These are phyloP conservation scores for Tetragonia tetragonoides DNA, from an alignment of 148 eudicot genomes.

Conservation along the genomic window DNA sequence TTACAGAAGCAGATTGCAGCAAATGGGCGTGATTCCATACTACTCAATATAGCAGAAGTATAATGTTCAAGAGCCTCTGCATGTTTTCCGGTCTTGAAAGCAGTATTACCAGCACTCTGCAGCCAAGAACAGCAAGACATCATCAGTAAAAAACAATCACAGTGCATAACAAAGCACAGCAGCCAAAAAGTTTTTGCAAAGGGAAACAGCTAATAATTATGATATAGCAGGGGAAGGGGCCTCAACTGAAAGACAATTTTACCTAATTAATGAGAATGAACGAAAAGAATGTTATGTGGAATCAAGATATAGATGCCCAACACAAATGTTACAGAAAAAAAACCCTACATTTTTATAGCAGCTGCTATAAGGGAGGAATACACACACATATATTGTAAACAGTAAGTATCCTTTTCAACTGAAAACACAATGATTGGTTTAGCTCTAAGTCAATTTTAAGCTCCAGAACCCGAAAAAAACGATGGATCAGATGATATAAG, in stretches of 20 bases:
- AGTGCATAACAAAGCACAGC: background rate
- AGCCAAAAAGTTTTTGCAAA: background rate
- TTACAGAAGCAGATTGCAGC: slow-evolving; percentile 92
- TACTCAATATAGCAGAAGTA: slow-evolving; percentile 66
- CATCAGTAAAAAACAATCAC: background rate
- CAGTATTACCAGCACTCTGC: slow-evolving; percentile 84
- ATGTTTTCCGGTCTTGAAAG: slow-evolving; percentile 71
- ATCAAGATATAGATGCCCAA: background rate
- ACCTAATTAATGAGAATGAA: background rate
- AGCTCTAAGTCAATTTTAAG: no score
- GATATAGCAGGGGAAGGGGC: background rate
- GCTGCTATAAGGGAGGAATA: no score
- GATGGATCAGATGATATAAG: no score
- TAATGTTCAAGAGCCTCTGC: slow-evolving; percentile 85
- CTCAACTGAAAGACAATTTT: background rate
- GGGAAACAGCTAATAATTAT: background rate
- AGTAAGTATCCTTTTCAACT: no score
- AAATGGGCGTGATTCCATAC: slow-evolving; percentile 72
- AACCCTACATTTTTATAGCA: background rate
- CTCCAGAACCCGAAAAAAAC: no score
- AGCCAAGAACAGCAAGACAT: slow-evolving; percentile 20
- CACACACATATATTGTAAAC: background rate
- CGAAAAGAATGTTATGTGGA: background rate
- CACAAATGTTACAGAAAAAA: background rate
- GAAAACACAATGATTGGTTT: no score